phyloP scores from a whole-genome alignment of 805 yeast species.

The Myxozyma mucilagina region DNA sequence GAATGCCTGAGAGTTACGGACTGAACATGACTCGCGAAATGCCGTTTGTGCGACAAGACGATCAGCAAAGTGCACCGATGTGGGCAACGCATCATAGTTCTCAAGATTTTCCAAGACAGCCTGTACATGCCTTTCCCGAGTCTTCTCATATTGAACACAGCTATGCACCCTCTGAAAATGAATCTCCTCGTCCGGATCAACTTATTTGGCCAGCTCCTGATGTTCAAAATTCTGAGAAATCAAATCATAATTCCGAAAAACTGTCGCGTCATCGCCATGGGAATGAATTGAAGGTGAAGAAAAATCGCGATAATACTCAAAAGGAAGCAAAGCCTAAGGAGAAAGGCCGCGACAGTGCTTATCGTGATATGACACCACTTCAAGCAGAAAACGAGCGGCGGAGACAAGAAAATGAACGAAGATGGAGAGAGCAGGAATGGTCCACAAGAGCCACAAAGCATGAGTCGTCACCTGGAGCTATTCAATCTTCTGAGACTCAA shows the following conservation, averaged over 20 bases:
- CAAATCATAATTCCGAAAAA: not conserved
- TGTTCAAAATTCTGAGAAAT: no score
- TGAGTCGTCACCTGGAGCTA: not conserved
- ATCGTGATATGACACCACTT: constrained; percentile 11
- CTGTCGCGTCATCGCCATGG: no score
- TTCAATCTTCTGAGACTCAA: not conserved
- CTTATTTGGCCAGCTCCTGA: no score
- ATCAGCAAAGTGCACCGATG: not conserved
- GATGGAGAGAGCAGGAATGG: constrained; percentile 17
- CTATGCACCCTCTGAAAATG: no score
- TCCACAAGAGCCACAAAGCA: not conserved
- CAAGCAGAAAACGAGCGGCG: constrained; percentile 10
- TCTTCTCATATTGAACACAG: no score
- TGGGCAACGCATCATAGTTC: no score
- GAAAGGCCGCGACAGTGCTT: not conserved
- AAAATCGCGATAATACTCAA: not conserved
- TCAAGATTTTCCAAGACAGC: no score
- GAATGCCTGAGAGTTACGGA: not conserved
- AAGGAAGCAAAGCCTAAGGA: not conserved
- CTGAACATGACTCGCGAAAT: not conserved
- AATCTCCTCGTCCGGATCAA: no score
- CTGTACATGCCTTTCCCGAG: no score
- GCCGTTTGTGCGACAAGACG: not conserved
- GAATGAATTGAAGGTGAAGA: not conserved
- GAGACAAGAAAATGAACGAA: constrained; percentile 10